These are phyloP conservation scores for Xylariaceae sp. DNA, from an alignment of 2,329 filamentous ascomycete genomes.

Conservation along the genomic window DNA sequence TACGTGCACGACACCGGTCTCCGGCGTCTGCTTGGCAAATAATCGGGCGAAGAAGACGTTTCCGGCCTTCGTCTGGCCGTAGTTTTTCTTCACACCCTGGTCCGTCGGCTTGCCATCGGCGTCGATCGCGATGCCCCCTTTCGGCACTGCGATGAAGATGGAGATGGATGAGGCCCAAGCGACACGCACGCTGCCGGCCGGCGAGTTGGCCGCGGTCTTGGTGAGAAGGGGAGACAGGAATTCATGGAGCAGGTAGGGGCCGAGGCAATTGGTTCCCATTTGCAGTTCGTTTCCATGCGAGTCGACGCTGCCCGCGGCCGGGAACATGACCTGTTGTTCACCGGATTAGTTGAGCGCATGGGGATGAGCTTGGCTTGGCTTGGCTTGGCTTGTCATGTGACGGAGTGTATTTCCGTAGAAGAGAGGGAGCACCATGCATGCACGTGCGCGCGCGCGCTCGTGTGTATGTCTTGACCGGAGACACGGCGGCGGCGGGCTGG, in stretches of 20 bases:
- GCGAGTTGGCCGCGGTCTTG: slow-evolving; percentile 13
- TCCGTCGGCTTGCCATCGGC: slow-evolving; percentile 14
- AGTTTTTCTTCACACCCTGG: slow-evolving; percentile 8
- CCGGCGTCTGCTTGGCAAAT: slow-evolving; percentile 13
- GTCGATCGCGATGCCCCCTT: slow-evolving; percentile 9
- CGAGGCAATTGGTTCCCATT: slow-evolving; percentile 25
- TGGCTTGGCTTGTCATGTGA: no score
- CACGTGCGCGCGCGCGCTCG: no score
- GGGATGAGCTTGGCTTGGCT: no score
- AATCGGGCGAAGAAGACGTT: slow-evolving; percentile 20
- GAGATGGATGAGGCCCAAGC: slow-evolving; percentile 24
- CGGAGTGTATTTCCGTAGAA: no score
- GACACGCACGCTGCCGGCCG: slow-evolving; percentile 18
- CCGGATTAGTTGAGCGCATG: no score
- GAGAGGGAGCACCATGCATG: no score
- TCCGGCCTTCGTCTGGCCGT: slow-evolving; percentile 23
- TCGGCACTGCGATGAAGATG: slow-evolving; percentile 9
- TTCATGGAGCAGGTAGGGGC: slow-evolving; percentile 23
- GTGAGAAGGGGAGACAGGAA: slow-evolving; percentile 21
- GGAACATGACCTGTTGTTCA: no score
- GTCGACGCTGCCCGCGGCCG: no score
- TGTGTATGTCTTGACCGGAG: no score
- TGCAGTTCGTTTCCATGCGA: slow-evolving; percentile 26
- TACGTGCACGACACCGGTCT: slow-evolving; percentile 15
- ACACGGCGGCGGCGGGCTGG: no score